These are phyloP conservation scores for Ophiostoma montium DNA, from an alignment of 2,329 filamentous ascomycete genomes.

Conservation along the genomic window DNA sequence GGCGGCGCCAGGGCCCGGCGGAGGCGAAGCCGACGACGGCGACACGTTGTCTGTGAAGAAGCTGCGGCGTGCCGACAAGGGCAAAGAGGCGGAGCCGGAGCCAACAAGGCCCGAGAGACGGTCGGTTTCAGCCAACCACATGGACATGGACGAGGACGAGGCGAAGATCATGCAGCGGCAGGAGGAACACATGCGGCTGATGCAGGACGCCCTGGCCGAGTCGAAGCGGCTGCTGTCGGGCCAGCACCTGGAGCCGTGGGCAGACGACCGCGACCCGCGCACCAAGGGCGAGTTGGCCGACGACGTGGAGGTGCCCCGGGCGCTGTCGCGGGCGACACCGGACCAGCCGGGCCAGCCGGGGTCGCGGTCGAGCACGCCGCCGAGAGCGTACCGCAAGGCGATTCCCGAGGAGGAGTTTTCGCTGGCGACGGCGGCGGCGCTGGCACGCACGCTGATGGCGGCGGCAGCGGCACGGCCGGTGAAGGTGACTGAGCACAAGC, in stretches of 20 bases:
- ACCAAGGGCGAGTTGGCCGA: slow-evolving; percentile 5
- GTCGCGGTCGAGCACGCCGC: not conserved
- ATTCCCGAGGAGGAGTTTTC: not conserved
- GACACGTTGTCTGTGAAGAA: not conserved
- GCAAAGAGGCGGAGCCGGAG: not conserved
- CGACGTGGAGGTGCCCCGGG: not conserved
- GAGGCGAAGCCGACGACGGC: too few relatives aligned
- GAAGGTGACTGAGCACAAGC: too few relatives aligned
- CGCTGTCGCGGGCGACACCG: not conserved
- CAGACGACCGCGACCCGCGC: slow-evolving; percentile 1
- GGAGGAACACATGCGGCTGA: slow-evolving; percentile 6
- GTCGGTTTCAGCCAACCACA: too few relatives aligned
- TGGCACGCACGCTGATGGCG: slow-evolving; percentile 1
- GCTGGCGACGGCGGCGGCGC: slow-evolving; percentile 5
- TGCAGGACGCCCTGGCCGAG: slow-evolving; percentile 8
- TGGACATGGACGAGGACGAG: not conserved
- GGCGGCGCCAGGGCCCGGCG: too few relatives aligned
- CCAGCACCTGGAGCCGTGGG: slow-evolving; percentile 9
- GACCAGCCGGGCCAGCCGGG: too few relatives aligned
- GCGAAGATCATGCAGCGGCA: not conserved
- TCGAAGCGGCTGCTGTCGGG: slow-evolving; percentile 6
- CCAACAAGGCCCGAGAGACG: too few relatives aligned
- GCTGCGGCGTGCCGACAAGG: not conserved
- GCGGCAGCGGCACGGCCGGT: too few relatives aligned
- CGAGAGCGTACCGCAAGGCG: not conserved